Evolutionary conservation across 345 rosid genomes (phyloP).

Genomic region (Euphorbia pulcherrima): DNA sequence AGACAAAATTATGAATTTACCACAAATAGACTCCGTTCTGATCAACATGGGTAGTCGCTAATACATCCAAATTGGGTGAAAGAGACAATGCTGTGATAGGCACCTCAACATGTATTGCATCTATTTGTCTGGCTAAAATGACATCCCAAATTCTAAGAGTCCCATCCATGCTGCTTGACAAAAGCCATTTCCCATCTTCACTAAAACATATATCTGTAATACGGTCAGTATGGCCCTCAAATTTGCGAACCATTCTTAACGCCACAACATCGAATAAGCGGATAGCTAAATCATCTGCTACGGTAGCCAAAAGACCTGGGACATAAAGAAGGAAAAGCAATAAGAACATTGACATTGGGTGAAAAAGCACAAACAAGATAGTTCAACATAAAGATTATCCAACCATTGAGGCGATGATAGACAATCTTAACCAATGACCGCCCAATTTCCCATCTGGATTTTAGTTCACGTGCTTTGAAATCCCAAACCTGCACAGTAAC

Average conservation of each 20-base stretch:
- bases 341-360: conserved; percentile 12
- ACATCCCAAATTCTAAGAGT: conserved; percentile 93
- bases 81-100: conserved; percentile 85
- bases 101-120: conserved; percentile 73
- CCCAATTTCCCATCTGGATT: conserved; percentile 79
- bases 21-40: conserved; percentile 88
- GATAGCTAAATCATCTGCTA: conserved; percentile 79
- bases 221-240: conserved; percentile 91
- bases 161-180: conserved; percentile 96
- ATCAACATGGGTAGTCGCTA: conserved; percentile 90
- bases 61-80: conserved; percentile 89
- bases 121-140: conserved; percentile 82
- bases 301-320: conserved; percentile 85
- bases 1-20: conserved; percentile 36
- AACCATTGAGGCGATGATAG: conserved; percentile 77
- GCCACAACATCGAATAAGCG: conserved; percentile 73
- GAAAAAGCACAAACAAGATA: not conserved
- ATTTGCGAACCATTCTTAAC: conserved; percentile 81
- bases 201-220: conserved; percentile 83
- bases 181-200: conserved; percentile 96
- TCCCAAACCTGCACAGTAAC: conserved; percentile 75
- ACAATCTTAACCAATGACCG: conserved; percentile 69
- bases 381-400: not conserved
- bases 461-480: conserved; percentile 66
- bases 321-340: conserved; percentile 15